These are phyloP conservation scores for Lipomyces kockii DNA, from an alignment of 805 yeast species.

Conservation along the genomic window DNA sequence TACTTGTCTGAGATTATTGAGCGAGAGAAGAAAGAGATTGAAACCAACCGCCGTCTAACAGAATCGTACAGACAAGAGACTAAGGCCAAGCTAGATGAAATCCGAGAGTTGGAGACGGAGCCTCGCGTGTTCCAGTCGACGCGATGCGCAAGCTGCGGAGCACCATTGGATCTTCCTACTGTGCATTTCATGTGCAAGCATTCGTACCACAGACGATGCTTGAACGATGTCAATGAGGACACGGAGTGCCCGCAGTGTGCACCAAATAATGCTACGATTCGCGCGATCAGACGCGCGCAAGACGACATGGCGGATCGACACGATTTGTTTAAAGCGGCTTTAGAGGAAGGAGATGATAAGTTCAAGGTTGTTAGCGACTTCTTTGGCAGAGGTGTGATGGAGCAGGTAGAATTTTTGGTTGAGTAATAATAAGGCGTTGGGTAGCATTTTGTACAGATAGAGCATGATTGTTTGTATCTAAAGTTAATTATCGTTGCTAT, in stretches of 20 bases:
- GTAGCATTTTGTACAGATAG: background rate
- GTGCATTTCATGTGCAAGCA: conserved; percentile 87
- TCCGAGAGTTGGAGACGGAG: conserved; percentile 55
- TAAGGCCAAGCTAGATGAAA: conserved; percentile 54
- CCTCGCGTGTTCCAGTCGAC: conserved; percentile 64
- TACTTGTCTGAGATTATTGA: conserved; percentile 66
- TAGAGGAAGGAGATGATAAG: conserved; percentile 60
- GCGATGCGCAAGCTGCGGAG: conserved; percentile 67
- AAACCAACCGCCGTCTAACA: conserved; percentile 68
- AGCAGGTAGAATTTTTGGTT: conserved; percentile 40
- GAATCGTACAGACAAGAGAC: conserved; percentile 72
- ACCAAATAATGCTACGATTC: conserved; percentile 69
- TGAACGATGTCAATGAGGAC: conserved; percentile 46
- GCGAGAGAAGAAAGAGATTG: conserved; percentile 64
- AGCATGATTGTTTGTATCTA: background rate
- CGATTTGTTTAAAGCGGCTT: conserved; percentile 63
- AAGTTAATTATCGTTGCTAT: too few relatives aligned
- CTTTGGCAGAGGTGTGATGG: conserved; percentile 87
- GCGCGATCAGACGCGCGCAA: conserved; percentile 62
- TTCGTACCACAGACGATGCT: conserved; percentile 81
- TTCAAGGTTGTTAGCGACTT: conserved; percentile 79
- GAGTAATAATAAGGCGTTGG: conserved; percentile 10
- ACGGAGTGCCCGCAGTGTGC: conserved; percentile 75
- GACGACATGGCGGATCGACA: conserved; percentile 63
- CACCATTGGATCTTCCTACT: conserved; percentile 73